Percentiles rank a stretch among this genome's conserved stretches.
phyloP scores from a whole-genome alignment of 768 basidiomycete species.

The Trametes punicea region DNA sequence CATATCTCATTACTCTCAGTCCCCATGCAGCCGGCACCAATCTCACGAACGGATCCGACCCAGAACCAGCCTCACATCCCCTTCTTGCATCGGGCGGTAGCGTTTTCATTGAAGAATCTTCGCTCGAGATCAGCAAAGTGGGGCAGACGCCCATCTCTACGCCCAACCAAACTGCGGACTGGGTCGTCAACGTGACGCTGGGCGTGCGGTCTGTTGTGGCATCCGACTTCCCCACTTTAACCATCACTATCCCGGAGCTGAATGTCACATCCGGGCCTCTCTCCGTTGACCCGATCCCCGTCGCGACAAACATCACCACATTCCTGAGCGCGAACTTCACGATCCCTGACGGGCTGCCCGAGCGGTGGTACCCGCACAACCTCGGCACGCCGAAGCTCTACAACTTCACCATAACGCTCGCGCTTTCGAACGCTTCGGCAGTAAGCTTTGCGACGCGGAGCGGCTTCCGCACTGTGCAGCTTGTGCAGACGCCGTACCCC shows the following conservation, averaged over 20 bases:
- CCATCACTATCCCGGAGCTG: constrained; percentile 47
- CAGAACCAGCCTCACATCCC: constrained; percentile 21
- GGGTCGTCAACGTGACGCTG: constrained; percentile 54
- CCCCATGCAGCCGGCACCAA: background rate
- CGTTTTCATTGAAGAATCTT: constrained; percentile 49
- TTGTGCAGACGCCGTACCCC: constrained; percentile 47
- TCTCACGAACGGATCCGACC: background rate
- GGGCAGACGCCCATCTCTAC: constrained; percentile 41
- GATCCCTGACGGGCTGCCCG: constrained; percentile 43
- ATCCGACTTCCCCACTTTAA: constrained; percentile 35
- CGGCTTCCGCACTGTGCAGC: constrained; percentile 58
- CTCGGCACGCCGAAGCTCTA: constrained; percentile 55
- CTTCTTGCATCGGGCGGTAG: constrained; percentile 24
- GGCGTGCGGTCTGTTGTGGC: constrained; percentile 42
- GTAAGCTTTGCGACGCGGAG: constrained; percentile 42
- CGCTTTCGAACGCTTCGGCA: constrained; percentile 21
- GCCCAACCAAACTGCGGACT: constrained; percentile 47
- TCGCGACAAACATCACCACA: constrained; percentile 30
- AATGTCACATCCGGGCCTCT: constrained; percentile 37
- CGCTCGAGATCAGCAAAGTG: constrained; percentile 53
- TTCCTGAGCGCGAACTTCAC: constrained; percentile 45
- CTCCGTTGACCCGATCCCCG: constrained; percentile 23
- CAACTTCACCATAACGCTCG: constrained; percentile 44
- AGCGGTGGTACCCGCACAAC: constrained; percentile 54
- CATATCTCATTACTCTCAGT: constrained; percentile 46